Evolutionary conservation across 352 stramenopile species (phyloP), one percentile per base, ranked within the genome.

Genomic region (Globisporangium parvum): DNA sequence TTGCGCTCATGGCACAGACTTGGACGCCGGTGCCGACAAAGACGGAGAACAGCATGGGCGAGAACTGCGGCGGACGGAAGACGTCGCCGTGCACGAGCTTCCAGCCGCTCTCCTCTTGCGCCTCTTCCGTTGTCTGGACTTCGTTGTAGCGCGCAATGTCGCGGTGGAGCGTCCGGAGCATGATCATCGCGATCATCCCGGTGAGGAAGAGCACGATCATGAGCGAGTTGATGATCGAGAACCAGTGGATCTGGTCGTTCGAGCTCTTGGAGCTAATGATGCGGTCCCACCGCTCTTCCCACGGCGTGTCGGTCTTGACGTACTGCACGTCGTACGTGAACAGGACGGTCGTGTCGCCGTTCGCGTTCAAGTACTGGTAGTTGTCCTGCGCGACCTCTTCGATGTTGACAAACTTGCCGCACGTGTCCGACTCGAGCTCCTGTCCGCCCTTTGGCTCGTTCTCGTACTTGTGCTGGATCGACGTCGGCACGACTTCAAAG

Each of bases 191-290:
- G 46, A 99, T 98, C 65, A 99, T 98, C 58, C 95, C 96, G 8
- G 96, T 99, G 47, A 99, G 84, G 78, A 99, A 99, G 9, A 99
- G 75, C 44, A 99, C 97, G 68, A 99, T 99, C 95, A 99, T 98
- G 54, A 99, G 87, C 51, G 93, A 99, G 80, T 99, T 99, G 62
- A 99, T 96, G 74, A 99, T 99, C 59, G 94, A 97, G 78, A 99
- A 99, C 80, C 97, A 99, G 70, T 98, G 97, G 66, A 99, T 98
- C 80, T 98, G 96, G 66, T 99, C 96, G 70, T 99, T 97, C 42
- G 94, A 88, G 71, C 77, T 87, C 71, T 95, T 93, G 59, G 71
- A 91, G 67, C 90, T 94, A 68, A 99, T 95, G 81, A 99, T 99
- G n/a, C 98, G 90, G 73, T 99, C 98, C 98, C 98, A 99, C 45